A percentile compares a stretch with the other conserved stretches of the same genome.
phyloP scores from a whole-genome alignment of 2,329 filamentous ascomycete species.

The Colletotrichum liriopes region DNA sequence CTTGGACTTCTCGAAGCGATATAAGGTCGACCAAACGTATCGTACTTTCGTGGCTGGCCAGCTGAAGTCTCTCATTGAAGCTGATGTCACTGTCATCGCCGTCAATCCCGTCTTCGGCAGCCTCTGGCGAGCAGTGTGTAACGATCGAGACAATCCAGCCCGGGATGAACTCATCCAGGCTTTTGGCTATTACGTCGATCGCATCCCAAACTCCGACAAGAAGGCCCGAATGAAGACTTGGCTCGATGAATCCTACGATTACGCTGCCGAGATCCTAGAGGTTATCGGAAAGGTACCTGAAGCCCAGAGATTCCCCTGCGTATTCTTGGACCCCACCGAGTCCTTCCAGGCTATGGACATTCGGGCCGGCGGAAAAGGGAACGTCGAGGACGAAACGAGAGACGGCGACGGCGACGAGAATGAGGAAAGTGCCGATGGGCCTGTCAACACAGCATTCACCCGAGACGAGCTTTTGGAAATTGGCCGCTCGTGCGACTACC shows the following conservation, averaged over 20 bases:
- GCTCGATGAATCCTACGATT: conserved; percentile 68
- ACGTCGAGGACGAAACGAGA: neutral
- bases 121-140: conserved; percentile 66
- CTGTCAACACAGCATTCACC: conserved; percentile 55
- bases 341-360: conserved; percentile 48
- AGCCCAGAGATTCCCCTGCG: conserved; percentile 60
- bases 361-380: neutral
- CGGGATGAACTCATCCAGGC: conserved; percentile 59
- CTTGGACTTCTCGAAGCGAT: conserved; percentile 58
- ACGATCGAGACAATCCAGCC: conserved; percentile 58
- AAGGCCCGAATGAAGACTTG: conserved; percentile 61
- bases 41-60: conserved; percentile 56
- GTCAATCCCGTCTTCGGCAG: conserved; percentile 66
- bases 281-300: conserved; percentile 56
- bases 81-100: conserved; percentile 60
- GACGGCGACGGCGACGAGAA: conserved; percentile 44
- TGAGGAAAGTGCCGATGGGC: conserved; percentile 45
- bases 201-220: conserved; percentile 50
- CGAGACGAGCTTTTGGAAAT: conserved; percentile 66
- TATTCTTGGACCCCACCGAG: conserved; percentile 66
- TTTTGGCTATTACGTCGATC: conserved; percentile 59
- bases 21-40: conserved; percentile 56
- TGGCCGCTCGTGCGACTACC: conserved; percentile 64
- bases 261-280: conserved; percentile 58
- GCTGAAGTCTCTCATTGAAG: conserved; percentile 59